Conservation (phyloP, 106 monocot species). For the Dactylorhiza incarnata region DNA sequence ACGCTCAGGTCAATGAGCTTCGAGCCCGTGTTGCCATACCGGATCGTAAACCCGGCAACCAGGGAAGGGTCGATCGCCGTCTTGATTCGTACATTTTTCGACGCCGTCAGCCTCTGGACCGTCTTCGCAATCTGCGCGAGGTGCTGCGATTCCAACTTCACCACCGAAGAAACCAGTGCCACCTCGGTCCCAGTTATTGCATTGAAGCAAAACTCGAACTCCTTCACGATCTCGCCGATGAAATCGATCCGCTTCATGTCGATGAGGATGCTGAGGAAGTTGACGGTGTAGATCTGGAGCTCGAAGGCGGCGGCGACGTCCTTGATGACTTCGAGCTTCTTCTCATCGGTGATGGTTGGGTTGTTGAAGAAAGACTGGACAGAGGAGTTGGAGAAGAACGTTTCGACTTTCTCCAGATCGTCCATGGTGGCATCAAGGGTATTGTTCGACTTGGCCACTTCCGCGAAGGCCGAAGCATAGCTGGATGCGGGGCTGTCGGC, state of each 20-base stretch:
- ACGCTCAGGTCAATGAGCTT: conserved; percentile 84
- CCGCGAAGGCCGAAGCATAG: conserved; percentile 73
- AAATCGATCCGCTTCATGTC: conserved; percentile 50
- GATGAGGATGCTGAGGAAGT: conserved; percentile 68
- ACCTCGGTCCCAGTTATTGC: conserved; percentile 69
- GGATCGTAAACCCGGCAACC: conserved; percentile 79
- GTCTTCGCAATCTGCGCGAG: conserved; percentile 64
- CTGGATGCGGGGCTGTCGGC: conserved; percentile 43
- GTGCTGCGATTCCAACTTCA: conserved; percentile 53
- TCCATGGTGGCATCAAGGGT: conserved; percentile 46
- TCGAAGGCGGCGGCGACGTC: conserved; percentile 42
- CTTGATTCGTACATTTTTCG: conserved; percentile 70
- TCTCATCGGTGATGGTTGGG: conserved; percentile 45
- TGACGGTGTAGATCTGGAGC: conserved; percentile 53
- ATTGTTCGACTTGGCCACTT: conserved; percentile 44
- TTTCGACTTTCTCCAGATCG: conserved; percentile 68
- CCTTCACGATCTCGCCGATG: conserved; percentile 55
- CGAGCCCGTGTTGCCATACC: conserved; percentile 59
- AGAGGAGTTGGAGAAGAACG: conserved; percentile 32
- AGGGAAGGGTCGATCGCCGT: conserved; percentile 60
- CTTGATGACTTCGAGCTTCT: conserved; percentile 40
- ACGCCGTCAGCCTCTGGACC: conserved; percentile 59
- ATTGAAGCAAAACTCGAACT: conserved; percentile 65
- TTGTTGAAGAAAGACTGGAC: conserved; percentile 52
- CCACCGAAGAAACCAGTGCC: conserved; percentile 67